Conservation (phyloP, 2,329 filamentous ascomycete species). For the Furcasterigmium furcatum region DNA sequence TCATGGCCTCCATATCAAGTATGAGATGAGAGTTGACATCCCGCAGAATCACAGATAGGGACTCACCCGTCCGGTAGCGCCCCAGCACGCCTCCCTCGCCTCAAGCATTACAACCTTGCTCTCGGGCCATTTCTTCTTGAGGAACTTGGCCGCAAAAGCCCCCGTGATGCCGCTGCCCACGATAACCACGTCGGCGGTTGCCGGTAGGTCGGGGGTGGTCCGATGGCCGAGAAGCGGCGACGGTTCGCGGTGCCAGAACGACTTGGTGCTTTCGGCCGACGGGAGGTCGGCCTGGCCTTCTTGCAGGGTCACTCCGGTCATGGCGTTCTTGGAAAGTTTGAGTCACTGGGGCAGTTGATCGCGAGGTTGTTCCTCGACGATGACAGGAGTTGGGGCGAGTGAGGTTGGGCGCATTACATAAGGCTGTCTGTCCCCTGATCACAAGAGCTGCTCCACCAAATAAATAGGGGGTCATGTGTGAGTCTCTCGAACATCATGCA, state of each 20-base stretch:
- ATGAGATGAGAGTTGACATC: constrained; percentile 9
- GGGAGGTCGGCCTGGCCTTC: constrained; percentile 53
- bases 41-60: too few species aligned
- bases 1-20: neutral
- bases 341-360: too few species aligned
- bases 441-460: too few species aligned
- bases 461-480: too few species aligned
- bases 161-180: constrained; percentile 77
- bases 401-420: too few species aligned
- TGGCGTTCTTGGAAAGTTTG: constrained; percentile 7
- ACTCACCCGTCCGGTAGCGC: constrained; percentile 75
- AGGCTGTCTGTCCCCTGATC: too few species aligned
- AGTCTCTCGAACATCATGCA: too few species aligned
- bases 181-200: constrained; percentile 63
- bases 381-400: too few species aligned
- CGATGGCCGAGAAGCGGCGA: constrained; percentile 66
- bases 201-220: constrained; percentile 61
- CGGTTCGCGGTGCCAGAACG: constrained; percentile 73
- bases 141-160: constrained; percentile 64
- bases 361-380: too few species aligned
- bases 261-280: constrained; percentile 54
- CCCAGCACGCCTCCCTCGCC: constrained; percentile 76
- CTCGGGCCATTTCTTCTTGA: constrained; percentile 41
- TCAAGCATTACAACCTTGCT: constrained; percentile 69
- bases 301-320: constrained; percentile 24